Base-by-base conservation (phyloP, 1,139 yeast species). In the Suhomyces anneliseae region DNA sequence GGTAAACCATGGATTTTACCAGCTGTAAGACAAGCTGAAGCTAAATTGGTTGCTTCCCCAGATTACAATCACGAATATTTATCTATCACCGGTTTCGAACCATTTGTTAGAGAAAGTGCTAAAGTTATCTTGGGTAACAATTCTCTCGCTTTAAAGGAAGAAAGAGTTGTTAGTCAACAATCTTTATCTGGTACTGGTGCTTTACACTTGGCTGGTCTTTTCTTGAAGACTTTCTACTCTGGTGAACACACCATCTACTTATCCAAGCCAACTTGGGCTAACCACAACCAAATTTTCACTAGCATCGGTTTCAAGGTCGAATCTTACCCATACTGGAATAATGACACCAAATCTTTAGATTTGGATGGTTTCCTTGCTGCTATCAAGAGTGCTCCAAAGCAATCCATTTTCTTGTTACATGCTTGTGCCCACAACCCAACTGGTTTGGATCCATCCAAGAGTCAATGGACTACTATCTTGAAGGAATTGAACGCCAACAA, bases 141-240 rank as follows among this genome's bases (percentile, higher is more conserved):
- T 44, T 80, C 87, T 2, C 63, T 68, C 29, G 86, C 87, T 9
- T 66, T 83, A 44, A 59, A 64, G 27, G 82, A 81, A 53, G 64
- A 72, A 29, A 68, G 86, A 58, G 76, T 89, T 38, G 81, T 87
- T 26, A 85, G 95, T 34, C 83, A 87, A 48, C 99, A 93, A 69
- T 82, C 96, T 34, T 76, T 93, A 50, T 87, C 96, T 32, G 99
- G 99, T 55, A 93, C 99, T 11, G 99, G 99, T 47, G 96, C 98
- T 6, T 78, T 92, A 59, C 98, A 92, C 64, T 72, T 90, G 60
- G 95, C 92, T 26, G 96, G 92, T 14, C 76, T 77, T 52, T 89
- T 93, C 61, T 70, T 92, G 52, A 76, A 78, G 53, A 71, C 76
- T 39, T 79, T 82, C 68, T 82, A 72, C 66, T 78, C 66, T 43